Conservation (phyloP, 106 monocot species). For the Allium fistulosum region DNA sequence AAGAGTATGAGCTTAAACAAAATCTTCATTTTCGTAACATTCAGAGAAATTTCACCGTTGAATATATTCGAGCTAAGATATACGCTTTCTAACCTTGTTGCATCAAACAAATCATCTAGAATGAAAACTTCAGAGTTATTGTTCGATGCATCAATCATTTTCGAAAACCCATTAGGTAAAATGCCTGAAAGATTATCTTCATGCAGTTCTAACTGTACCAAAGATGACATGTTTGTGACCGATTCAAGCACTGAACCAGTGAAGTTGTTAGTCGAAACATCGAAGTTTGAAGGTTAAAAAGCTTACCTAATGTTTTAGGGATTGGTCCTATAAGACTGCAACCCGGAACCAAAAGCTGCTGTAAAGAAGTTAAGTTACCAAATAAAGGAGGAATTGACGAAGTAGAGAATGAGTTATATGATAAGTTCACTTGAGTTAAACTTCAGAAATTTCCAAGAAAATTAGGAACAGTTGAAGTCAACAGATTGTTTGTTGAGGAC, state of each 20-base stretch:
- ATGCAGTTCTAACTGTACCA: constrained; percentile 74
- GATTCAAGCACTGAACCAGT: constrained; percentile 35
- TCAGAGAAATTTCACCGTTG: constrained; percentile 32
- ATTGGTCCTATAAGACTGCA: constrained; percentile 56
- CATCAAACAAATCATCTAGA: constrained; percentile 40
- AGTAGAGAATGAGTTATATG: constrained; percentile 59
- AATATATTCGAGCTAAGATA: constrained; percentile 53
- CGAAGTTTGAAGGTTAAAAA: constrained; percentile 27
- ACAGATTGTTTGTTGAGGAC: constrained; percentile 40
- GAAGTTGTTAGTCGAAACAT: constrained; percentile 46
- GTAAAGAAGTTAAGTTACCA: constrained; percentile 37
- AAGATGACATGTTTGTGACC: constrained; percentile 26
- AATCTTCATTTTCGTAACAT: constrained; percentile 13
- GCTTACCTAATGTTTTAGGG: constrained; percentile 38
- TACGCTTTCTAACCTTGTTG: constrained; percentile 49
- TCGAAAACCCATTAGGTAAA: constrained; percentile 47
- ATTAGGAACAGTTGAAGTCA: constrained; percentile 22
- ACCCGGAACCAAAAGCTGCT: constrained; percentile 41
- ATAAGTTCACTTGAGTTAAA: constrained; percentile 51
- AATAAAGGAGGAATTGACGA: constrained; percentile 32
- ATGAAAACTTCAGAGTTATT: constrained; percentile 51
- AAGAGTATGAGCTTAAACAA: constrained; percentile 58
- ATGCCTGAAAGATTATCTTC: constrained; percentile 43
- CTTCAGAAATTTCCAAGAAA: constrained; percentile 31
- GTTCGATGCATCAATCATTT: constrained; percentile 52